Evolutionary conservation across 1,284 basidiomycete species (phyloP).

Genomic region (Blastosporella zonata): DNA sequence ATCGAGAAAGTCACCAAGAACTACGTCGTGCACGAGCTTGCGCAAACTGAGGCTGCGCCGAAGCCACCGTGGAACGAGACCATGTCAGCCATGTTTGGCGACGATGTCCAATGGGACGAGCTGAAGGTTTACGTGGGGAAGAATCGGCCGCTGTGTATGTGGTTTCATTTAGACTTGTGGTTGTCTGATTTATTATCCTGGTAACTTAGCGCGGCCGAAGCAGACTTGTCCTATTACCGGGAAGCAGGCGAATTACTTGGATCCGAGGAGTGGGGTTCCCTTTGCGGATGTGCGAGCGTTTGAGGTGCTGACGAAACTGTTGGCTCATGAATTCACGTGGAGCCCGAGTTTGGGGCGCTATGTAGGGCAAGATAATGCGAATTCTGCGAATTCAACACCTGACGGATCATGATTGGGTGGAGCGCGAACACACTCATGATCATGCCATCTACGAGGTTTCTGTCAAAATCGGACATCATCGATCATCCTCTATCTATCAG

Average conservation of each 20-base stretch:
- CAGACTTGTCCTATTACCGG: slow-evolving; percentile 66
- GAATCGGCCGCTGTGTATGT: slow-evolving; percentile 56
- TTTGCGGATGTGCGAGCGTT: slow-evolving; percentile 73
- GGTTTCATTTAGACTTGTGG: slow-evolving; percentile 16
- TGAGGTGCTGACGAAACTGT: slow-evolving; percentile 51
- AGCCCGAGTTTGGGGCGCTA: slow-evolving; percentile 57
- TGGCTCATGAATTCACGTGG: slow-evolving; percentile 69
- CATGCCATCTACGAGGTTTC: too few species aligned
- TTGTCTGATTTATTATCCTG: slow-evolving; percentile 3
- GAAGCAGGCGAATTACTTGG: slow-evolving; percentile 61
- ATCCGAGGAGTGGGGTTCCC: slow-evolving; percentile 75
- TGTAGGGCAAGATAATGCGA: slow-evolving; percentile 27
- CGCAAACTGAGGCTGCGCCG: slow-evolving; percentile 40
- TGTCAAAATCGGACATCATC: too few species aligned
- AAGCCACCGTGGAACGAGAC: slow-evolving; percentile 67
- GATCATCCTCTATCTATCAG: too few species aligned
- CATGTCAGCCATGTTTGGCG: slow-evolving; percentile 76
- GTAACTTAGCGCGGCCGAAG: slow-evolving; percentile 53
- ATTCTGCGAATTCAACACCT: background rate
- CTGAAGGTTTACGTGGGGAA: slow-evolving; percentile 60
- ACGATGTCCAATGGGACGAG: slow-evolving; percentile 69
- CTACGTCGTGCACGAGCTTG: slow-evolving; percentile 62
- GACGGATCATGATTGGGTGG: background rate
- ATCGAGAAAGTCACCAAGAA: slow-evolving; percentile 54
- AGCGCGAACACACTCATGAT: too few species aligned